Evolutionary conservation across 192 early-diverging fungal species (phyloP).

Genomic region (Glomus cerebriforme): DNA sequence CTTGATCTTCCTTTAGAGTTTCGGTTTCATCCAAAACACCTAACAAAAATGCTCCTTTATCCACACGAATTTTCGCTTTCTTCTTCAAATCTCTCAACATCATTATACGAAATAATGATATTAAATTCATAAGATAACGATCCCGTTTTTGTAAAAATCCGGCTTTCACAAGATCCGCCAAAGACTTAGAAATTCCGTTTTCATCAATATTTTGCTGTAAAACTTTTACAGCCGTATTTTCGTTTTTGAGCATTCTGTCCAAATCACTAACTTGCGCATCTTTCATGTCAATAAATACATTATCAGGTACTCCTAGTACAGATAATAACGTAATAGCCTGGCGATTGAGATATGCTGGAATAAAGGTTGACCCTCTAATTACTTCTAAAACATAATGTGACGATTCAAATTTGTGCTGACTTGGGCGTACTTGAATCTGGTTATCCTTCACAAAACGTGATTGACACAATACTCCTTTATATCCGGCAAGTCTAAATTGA

Average conservation of each 20-base stretch:
- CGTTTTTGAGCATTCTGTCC: constrained; percentile 41
- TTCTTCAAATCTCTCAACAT: constrained; percentile 52
- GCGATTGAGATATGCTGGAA: constrained; percentile 60
- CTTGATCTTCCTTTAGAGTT: constrained; percentile 44
- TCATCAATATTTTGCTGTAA: constrained; percentile 49
- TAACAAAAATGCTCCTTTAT: constrained; percentile 54
- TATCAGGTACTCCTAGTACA: constrained; percentile 57
- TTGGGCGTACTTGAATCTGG: constrained; percentile 53
- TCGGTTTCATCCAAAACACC: constrained; percentile 59
- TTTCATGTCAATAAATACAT: constrained; percentile 56
- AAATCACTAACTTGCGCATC: constrained; percentile 42
- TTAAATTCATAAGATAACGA: constrained; percentile 45
- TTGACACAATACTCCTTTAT: constrained; percentile 63
- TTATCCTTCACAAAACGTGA: constrained; percentile 33
- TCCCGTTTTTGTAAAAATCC: constrained; percentile 51
- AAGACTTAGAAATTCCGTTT: constrained; percentile 40
- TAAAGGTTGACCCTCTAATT: constrained; percentile 53
- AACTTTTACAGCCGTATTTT: constrained; percentile 39
- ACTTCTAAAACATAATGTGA: constrained; percentile 56
- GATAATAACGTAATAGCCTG: constrained; percentile 66
- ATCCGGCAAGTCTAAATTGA: constrained; percentile 71
- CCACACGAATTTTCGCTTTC: constrained; percentile 56
- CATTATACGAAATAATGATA: constrained; percentile 47
- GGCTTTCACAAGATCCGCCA: constrained; percentile 46
- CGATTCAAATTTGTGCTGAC: constrained; percentile 63